Base-by-base conservation (phyloP, 768 basidiomycete species). In the Mycena galericulata region DNA sequence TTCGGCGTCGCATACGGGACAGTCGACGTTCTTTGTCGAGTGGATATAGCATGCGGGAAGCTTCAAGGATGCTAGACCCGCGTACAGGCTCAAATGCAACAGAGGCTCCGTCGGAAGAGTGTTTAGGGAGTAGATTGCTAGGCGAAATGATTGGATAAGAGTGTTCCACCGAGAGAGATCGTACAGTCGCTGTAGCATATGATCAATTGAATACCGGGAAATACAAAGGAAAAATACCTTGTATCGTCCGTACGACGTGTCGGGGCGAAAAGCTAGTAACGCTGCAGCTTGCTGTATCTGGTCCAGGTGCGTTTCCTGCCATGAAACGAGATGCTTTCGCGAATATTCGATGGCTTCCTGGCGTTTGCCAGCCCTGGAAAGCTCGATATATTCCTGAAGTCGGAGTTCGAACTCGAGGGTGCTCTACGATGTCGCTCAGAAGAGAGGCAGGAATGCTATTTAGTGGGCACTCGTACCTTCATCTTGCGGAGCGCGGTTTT, bases 361-460 rank as follows among this genome's bases (percentile, higher is more conserved):
- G 12, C 81, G 83, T 76, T 90, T 89, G 38, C 89, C 78, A 4
- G 84, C 80, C 38, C 98, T 85, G 36, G 91, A 89, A 7, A 99
- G 86, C 79, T 99, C 98, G 75, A 99, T 96, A 78, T 92, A 98
- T 79, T 98, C 96, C 80, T 99, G 98, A 45, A 98, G 86, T 49
- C 98, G 90, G 51, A 99, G 89, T 72, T 96, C 93, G 79, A 99
- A 99, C 82, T 99, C 98, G 47, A 99, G 89, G 11, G 95, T 92
- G 81, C 92, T 96, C 96, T 98, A 79, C 34, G 34, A 32, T 46
- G 43, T 62, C 62, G 30, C 59, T 24, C 50, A 38, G 62, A 24
- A 65, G 6, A 36, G 51, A 57, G 43, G 36, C n/a, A 38, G 27
- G 38, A 49, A n/a, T n/a, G 45, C 30, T 29, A 62, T 61, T 34